Base-by-base conservation (phyloP, 345 rosid species). In the Eucalyptus tenuipes region DNA sequence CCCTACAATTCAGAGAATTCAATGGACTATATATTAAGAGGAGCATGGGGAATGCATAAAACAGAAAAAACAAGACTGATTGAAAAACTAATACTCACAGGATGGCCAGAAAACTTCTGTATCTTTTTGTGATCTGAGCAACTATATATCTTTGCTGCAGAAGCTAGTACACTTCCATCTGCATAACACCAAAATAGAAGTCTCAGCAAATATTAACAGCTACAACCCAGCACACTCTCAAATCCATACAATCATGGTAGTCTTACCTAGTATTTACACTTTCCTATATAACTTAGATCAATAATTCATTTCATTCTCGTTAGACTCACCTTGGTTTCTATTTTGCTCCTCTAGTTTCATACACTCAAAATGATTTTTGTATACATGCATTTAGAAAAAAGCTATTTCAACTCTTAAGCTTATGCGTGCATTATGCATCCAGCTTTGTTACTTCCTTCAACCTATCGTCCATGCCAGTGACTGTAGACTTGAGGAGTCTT, bases 81-180 rank as follows among this genome's bases (percentile, higher is more conserved):
- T 44, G 87, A 49, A 80, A 44, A 71, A 49, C 81, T 25, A 81
- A 59, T 47, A 94, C 97, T 95, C 95, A 95, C 98, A 64, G 99
- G 98, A 90, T 96, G 99, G 88, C 99, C 99, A 88, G 97, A 90
- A 91, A 96, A 97, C 92, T 96, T 96, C 91, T 96, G 98, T 55
- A 94, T 92, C 91, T 96, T 97, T 90, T 94, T 94, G 92, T 92
- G 96, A 91, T 95, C 92, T 20, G 95, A 89, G 92, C 97, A 96
- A 91, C 91, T 93, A 89, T 94, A 93, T 87, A 93, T 92, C 92
- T 92, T 98, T 92, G 97, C 87, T 89, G 99, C 99, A 85, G 98
- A 93, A 80, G 96, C 98, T 90, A 96, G 89, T 44, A 85, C 90
- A 91, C 92, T 95, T 89, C 98, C 99, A 93, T 97, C 98, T 95